Base-by-base conservation (phyloP, 2,329 filamentous ascomycete genomes). In the Ramularia endophylla region DNA sequence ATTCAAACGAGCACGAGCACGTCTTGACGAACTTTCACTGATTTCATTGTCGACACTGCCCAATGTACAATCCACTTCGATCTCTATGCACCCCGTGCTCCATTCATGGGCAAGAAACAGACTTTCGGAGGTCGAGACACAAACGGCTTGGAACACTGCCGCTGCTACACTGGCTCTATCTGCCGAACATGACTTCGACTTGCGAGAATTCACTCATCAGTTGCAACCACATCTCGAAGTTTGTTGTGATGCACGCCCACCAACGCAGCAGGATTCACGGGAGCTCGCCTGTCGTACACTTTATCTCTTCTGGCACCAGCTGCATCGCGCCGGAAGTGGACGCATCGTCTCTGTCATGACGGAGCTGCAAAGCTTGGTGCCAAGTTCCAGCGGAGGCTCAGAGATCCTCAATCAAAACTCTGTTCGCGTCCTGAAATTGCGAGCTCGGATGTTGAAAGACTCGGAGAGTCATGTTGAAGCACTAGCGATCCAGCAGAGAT, bases 21-120 rank as follows among this genome's bases (percentile, higher is more conserved):
- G 17, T 19, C 19, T 39, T 17, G 6, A n/a, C 28, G 27, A 39
- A n/a, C 29, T 39, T 9, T 31, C 37, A 3, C 13, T 39, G 27
- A 32, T 39, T 17, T 15, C 13, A 8, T 39, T 25, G 20, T n/a
- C 6, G 13, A 11, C 2, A 28, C 30, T 5, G 16, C 27, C 8
- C 1, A 13, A 6, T 6, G 22, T 6, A 25, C 22, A 25, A n/a
- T n/a, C n/a, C n/a, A 6, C 22, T 8, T 17, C 27, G 8, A 32
- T 20, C 2, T 22, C 37, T 25, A 39, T 39, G 27, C 37, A 39
- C 25, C 37, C 37, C 17, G 11, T 39, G 11, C 15, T 33, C 12
- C 37, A 39, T 25, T n/a, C 37, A 12, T 39, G 37, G 37, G 37
- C 37, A 15, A 31, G 37, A n/a, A 20, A 39, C 22, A 28, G 37